Percentiles rank a stretch among this genome's conserved stretches.
phyloP scores from a whole-genome alignment of 208 protist genomes.

The Leishmania tarentolae region DNA sequence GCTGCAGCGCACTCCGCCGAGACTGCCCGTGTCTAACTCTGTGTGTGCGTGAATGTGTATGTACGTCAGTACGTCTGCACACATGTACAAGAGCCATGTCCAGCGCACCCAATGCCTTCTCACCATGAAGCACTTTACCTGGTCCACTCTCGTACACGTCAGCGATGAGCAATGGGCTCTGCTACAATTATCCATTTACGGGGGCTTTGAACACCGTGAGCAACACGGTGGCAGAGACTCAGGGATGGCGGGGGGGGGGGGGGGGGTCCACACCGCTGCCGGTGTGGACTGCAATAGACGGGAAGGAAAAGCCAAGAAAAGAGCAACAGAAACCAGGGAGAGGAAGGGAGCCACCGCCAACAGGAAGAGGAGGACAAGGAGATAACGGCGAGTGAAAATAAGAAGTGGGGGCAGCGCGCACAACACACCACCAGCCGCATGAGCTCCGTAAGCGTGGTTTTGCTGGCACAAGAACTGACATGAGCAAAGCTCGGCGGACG shows the following conservation, averaged over 20 bases:
- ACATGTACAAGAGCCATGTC: background rate
- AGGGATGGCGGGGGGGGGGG: background rate
- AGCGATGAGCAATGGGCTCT: background rate
- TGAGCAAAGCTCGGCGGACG: too few relatives aligned
- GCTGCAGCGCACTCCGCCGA: background rate
- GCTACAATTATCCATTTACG: background rate
- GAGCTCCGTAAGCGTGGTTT: background rate
- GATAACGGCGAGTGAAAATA: background rate
- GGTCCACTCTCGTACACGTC: background rate
- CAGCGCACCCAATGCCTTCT: background rate
- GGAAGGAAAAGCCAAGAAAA: background rate
- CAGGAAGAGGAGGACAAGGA: background rate
- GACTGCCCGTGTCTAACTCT: background rate
- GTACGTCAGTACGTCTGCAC: background rate
- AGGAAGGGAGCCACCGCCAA: background rate
- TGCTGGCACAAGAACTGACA: background rate
- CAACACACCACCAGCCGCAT: background rate
- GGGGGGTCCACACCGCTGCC: background rate
- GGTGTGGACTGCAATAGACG: background rate
- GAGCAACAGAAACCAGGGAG: background rate
- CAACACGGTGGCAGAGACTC: background rate
- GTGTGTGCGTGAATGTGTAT: background rate
- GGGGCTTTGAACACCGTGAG: background rate
- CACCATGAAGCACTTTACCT: background rate
- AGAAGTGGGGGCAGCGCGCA: background rate